Percentiles rank a stretch among this genome's conserved stretches.
These are phyloP conservation scores for Phytophthora pini DNA, from an alignment of 352 stramenopile genomes.

Conservation along the genomic window DNA sequence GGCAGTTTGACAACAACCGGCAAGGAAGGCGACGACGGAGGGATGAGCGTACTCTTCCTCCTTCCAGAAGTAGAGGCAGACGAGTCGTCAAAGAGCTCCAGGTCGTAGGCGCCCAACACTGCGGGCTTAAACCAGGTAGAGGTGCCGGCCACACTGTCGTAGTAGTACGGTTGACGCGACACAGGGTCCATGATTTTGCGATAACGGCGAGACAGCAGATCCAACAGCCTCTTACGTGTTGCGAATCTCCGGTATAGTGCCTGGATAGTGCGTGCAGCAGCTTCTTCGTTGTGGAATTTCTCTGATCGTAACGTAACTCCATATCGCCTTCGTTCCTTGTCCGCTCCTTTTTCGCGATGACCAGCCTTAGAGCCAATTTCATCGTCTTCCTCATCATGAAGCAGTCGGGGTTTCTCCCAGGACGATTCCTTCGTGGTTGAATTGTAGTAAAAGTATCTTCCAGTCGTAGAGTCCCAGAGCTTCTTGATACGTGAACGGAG, in stretches of 20 bases:
- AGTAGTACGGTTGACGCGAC: conserved; percentile 65
- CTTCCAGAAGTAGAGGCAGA: conserved; percentile 18
- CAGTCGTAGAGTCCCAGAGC: conserved; percentile 58
- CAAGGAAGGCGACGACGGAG: conserved; percentile 10
- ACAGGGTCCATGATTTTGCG: conserved; percentile 61
- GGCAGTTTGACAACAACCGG: conserved; percentile 15
- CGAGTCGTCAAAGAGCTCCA: conserved; percentile 44
- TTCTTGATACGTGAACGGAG: conserved; percentile 63
- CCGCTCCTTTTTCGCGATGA: background rate
- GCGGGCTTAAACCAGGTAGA: conserved; percentile 71
- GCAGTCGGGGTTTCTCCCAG: conserved; percentile 67
- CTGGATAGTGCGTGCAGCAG: conserved; percentile 66
- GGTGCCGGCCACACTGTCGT: conserved; percentile 54
- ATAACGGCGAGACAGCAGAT: conserved; percentile 56
- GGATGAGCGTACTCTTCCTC: conserved; percentile 23
- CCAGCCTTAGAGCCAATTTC: conserved; percentile 9
- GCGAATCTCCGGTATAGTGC: conserved; percentile 62
- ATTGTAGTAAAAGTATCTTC: conserved; percentile 79
- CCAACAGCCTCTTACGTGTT: conserved; percentile 49
- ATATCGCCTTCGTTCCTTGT: conserved; percentile 6
- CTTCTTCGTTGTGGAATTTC: conserved; percentile 45
- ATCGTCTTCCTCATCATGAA: conserved; percentile 30
- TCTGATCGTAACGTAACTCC: conserved; percentile 25
- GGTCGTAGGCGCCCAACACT: conserved; percentile 58
- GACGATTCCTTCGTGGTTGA: conserved; percentile 68